phyloP scores from a whole-genome alignment of 352 stramenopile genomes.

The Pythium brachiatum region DNA sequence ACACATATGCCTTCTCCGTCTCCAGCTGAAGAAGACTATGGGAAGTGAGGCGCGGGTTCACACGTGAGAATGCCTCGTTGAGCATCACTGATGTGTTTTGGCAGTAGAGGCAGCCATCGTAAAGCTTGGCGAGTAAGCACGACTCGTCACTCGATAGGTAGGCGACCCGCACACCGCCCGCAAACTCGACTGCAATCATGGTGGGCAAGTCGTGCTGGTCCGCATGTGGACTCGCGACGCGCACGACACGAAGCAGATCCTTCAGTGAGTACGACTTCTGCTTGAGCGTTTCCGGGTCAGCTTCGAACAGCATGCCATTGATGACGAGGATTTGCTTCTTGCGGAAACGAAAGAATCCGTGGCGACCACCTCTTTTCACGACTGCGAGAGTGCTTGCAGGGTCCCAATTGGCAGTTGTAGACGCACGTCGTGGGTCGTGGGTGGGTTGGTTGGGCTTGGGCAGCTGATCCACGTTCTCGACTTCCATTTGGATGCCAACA shows the following conservation, averaged over 20 bases:
- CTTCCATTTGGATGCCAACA: constrained; percentile 55
- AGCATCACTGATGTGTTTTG: constrained; percentile 67
- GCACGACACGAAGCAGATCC: constrained; percentile 48
- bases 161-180: constrained; percentile 50
- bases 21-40: constrained; percentile 48
- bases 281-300: constrained; percentile 13
- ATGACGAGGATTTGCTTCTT: constrained; percentile 55
- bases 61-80: constrained; percentile 56
- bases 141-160: constrained; percentile 60
- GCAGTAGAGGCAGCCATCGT: constrained; percentile 63
- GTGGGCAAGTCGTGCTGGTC: constrained; percentile 14
- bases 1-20: constrained; percentile 46
- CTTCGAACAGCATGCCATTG: constrained; percentile 21
- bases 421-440: not conserved
- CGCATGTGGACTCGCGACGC: constrained; percentile 18
- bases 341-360: constrained; percentile 54
- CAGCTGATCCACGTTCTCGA: constrained; percentile 38
- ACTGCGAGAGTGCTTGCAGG: constrained; percentile 50
- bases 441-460: constrained; percentile 36
- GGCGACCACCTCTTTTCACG: constrained; percentile 47
- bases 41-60: constrained; percentile 61
- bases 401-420: constrained; percentile 25
- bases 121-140: constrained; percentile 59
- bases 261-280: constrained; percentile 63
- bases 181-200: constrained; percentile 70